Percentiles rank a stretch among this genome's conserved stretches.
These are phyloP conservation scores for Arthonia radiata DNA, from an alignment of 495 filamentous ascomycete species.

Conservation along the genomic window DNA sequence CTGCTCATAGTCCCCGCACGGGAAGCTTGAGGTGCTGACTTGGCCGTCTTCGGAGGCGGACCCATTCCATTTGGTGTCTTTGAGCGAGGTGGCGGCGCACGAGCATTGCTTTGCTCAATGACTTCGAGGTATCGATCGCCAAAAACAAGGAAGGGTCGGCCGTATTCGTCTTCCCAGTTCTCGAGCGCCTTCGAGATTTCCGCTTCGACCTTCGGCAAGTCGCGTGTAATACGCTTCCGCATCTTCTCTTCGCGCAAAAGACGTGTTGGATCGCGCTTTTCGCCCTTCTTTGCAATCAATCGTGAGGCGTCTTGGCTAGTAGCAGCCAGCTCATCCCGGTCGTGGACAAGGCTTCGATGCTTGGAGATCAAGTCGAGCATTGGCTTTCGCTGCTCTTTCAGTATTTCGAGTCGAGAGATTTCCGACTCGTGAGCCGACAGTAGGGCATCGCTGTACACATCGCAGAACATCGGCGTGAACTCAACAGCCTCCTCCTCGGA, in stretches of 20 bases:
- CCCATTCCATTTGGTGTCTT: conserved; percentile 51
- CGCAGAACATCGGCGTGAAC: conserved; percentile 82
- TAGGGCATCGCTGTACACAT: conserved; percentile 72
- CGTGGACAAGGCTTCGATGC: conserved; percentile 60
- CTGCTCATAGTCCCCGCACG: conserved; percentile 24
- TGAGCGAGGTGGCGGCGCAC: conserved; percentile 38
- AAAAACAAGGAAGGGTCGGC: conserved; percentile 74
- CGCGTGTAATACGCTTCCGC: conserved; percentile 86
- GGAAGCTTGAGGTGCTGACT: conserved; percentile 17
- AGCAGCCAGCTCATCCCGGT: conserved; percentile 63
- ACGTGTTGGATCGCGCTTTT: conserved; percentile 78
- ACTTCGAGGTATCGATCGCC: conserved; percentile 72
- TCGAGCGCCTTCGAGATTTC: conserved; percentile 64
- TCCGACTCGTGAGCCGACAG: conserved; percentile 77
- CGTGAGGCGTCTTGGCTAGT: conserved; percentile 87
- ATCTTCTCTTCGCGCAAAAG: conserved; percentile 95
- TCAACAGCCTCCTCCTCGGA: conserved; percentile 97
- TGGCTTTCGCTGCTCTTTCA: conserved; percentile 73
- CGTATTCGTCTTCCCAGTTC: conserved; percentile 81
- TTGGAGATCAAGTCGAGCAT: conserved; percentile 59
- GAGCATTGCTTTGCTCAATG: conserved; percentile 37
- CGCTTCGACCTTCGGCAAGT: conserved; percentile 69
- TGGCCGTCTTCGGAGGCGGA: conserved; percentile 17
- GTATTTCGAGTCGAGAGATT: conserved; percentile 50
- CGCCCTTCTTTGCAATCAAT: conserved; percentile 70